These are phyloP conservation scores for Phytophthora pseudosyringae DNA, from an alignment of 352 stramenopile species.

Conservation along the genomic window DNA sequence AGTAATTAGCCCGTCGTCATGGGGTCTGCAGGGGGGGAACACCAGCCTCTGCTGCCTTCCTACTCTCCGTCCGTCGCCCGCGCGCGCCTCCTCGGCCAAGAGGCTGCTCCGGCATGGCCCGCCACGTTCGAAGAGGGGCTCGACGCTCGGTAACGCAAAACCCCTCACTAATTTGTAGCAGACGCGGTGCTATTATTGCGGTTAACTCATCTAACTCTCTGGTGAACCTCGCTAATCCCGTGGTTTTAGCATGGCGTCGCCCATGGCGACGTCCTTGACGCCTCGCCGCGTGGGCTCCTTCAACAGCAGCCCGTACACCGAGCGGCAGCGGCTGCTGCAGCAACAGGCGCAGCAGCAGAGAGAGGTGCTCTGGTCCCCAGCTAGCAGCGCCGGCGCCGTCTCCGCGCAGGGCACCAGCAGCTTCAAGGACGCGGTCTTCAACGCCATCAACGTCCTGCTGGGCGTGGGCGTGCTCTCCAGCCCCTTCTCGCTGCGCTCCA, in stretches of 20 bases:
- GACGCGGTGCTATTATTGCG: background rate
- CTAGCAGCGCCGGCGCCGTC: slow-evolving; percentile 15
- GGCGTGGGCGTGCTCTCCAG: slow-evolving; percentile 86
- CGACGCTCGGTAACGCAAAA: slow-evolving; percentile 48
- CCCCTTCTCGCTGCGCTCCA: slow-evolving; percentile 83
- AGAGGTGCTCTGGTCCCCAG: slow-evolving; percentile 32
- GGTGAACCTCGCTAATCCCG: background rate
- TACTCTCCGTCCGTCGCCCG: slow-evolving; percentile 64
- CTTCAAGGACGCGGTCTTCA: slow-evolving; percentile 82
- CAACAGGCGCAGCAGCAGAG: slow-evolving; percentile 25
- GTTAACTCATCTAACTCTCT: background rate
- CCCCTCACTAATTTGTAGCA: background rate
- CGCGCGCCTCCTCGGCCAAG: slow-evolving; percentile 36
- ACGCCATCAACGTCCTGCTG: slow-evolving; percentile 88
- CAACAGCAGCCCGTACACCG: slow-evolving; percentile 49
- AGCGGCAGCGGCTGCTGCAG: slow-evolving; percentile 50
- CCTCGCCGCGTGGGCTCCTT: slow-evolving; percentile 26
- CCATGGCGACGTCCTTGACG: slow-evolving; percentile 38
- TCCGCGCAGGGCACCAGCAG: slow-evolving; percentile 56
- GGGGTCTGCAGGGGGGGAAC: slow-evolving; percentile 31
- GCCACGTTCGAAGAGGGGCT: slow-evolving; percentile 79
- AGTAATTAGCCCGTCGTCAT: slow-evolving; percentile 8
- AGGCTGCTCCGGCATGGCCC: slow-evolving; percentile 57
- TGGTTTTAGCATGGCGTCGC: slow-evolving; percentile 57
- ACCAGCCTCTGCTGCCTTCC: slow-evolving; percentile 60